phyloP scores from a whole-genome alignment of 495 filamentous ascomycete species.

The Talaromyces ruber region DNA sequence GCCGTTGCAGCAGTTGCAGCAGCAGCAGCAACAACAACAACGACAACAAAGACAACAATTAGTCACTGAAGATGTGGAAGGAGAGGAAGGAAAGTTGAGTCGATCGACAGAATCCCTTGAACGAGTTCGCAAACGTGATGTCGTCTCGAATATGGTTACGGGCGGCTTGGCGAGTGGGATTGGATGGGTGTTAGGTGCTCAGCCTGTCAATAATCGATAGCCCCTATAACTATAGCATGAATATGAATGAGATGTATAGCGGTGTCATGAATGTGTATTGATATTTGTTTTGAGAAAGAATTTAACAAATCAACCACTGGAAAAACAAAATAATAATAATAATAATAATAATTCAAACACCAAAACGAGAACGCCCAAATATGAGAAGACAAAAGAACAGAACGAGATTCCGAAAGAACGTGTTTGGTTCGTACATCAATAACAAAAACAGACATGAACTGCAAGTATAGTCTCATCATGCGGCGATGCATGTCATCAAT shows the following conservation, averaged over 20 bases:
- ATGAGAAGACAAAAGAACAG: slow-evolving; percentile 4
- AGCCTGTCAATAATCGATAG: slow-evolving; percentile 35
- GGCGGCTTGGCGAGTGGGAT: slow-evolving; percentile 71
- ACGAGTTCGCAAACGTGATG: slow-evolving; percentile 65
- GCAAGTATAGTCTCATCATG: neutral
- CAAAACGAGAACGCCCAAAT: slow-evolving; percentile 8
- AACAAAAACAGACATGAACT: neutral
- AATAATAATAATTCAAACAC: neutral
- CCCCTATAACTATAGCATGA: neutral
- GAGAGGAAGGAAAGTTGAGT: slow-evolving; percentile 18
- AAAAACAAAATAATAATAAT: no score
- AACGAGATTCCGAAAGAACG: neutral
- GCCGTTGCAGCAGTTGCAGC: slow-evolving; percentile 29
- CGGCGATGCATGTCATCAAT: neutral
- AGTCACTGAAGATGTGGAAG: slow-evolving; percentile 10
- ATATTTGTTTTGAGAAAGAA: neutral
- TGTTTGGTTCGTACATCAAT: neutral
- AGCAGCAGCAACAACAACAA: slow-evolving; percentile 2
- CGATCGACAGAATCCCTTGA: slow-evolving; percentile 16
- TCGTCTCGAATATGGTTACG: slow-evolving; percentile 66
- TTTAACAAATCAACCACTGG: slow-evolving; percentile 1
- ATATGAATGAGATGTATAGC: neutral
- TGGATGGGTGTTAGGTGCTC: slow-evolving; percentile 77
- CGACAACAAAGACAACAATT: neutral
- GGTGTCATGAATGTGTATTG: slow-evolving; percentile 1